Percentiles rank a stretch among this genome's conserved stretches.
These are phyloP conservation scores for Drosera spatulata DNA, from an alignment of 179 eudicot genomes.

Conservation along the genomic window DNA sequence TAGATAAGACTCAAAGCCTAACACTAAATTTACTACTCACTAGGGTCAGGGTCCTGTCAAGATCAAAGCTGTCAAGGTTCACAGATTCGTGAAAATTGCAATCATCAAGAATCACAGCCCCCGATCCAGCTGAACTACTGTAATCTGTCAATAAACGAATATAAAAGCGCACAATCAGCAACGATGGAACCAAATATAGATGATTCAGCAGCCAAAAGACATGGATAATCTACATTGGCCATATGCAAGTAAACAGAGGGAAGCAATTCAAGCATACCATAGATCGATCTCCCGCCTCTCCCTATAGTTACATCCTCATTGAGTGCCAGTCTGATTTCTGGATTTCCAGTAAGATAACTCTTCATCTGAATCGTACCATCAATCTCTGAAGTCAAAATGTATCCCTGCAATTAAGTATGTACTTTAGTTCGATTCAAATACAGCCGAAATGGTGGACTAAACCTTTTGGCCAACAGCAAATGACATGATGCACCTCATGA, in stretches of 20 bases:
- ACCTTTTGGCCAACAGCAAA: too few species aligned
- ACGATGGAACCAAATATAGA: neutral
- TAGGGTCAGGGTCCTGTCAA: conserved; percentile 75
- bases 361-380: conserved; percentile 98
- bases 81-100: conserved; percentile 98
- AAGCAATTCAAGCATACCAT: conserved; percentile 36
- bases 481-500: too few species aligned
- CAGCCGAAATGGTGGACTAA: too few species aligned
- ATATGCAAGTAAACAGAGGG: conserved; percentile 6
- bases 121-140: conserved; percentile 68
- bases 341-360: conserved; percentile 96
- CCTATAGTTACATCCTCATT: conserved; percentile 85
- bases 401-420: conserved; percentile 47
- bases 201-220: neutral
- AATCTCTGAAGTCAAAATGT: conserved; percentile 92
- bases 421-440: neutral
- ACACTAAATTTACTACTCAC: conserved; percentile 27
- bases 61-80: conserved; percentile 81
- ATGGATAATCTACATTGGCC: neutral
- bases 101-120: conserved; percentile 82
- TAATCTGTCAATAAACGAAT: conserved; percentile 31
- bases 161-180: neutral
- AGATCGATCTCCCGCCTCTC: conserved; percentile 57
- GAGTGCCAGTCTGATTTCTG: conserved; percentile 82
- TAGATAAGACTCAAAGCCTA: neutral